A percentile compares a stretch with the other conserved stretches of the same genome.
Evolutionary conservation across 331 rosid genomes (phyloP).

Genomic region (Erythrophleum ivorense): DNA sequence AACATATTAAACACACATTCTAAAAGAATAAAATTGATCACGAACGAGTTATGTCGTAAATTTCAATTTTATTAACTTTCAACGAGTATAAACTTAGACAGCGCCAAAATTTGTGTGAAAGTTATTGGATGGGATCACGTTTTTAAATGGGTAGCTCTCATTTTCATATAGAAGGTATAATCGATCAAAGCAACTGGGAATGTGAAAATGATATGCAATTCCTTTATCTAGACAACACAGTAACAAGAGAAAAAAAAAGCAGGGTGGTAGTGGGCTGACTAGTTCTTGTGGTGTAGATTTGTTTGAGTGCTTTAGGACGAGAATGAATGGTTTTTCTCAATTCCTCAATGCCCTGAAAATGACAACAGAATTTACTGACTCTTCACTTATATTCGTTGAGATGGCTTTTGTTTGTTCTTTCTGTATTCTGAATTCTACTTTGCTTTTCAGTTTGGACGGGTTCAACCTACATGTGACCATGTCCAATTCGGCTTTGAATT

Average conservation of each 20-base stretch:
- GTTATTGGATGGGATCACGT: background rate
- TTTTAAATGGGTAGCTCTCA: background rate
- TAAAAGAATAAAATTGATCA: background rate
- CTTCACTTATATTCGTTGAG: background rate
- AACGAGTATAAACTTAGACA: background rate
- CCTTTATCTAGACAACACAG: background rate
- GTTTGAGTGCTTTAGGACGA: constrained; percentile 13
- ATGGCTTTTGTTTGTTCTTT: background rate
- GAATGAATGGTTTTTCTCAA: constrained; percentile 19
- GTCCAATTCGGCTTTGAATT: background rate
- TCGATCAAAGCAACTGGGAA: constrained; percentile 21
- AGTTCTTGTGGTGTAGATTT: constrained; percentile 52
- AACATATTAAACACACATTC: background rate
- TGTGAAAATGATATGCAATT: background rate
- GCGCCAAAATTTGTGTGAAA: background rate
- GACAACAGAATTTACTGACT: constrained; percentile 28
- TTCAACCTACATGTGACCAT: background rate
- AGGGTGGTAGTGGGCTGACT: background rate
- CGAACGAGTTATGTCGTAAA: background rate
- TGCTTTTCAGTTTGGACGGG: background rate
- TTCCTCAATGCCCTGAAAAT: constrained; percentile 8
- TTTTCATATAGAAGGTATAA: background rate
- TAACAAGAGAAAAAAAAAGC: background rate
- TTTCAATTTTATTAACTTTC: no score
- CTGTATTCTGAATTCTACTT: background rate